Evolutionary conservation across 441 rosid genomes (phyloP), one percentile per base, ranked within the genome.

Genomic region (Omphalea diandra): DNA sequence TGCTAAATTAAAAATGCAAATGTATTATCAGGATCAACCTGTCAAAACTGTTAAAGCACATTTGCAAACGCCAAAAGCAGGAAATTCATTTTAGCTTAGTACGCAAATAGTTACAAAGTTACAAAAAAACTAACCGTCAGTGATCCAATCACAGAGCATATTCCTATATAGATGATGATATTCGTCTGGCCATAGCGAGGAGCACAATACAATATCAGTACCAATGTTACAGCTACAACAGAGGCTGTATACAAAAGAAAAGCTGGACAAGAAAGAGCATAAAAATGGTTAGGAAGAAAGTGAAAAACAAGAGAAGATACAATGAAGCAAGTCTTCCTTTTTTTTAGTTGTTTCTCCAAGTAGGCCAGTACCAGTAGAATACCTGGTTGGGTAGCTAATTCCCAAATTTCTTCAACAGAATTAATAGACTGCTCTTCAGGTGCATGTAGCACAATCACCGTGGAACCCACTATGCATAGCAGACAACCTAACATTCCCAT

Each of bases 401-500:
- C 83, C 94, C 94, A 88, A 17, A 88, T 80, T 75, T 88, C 83
- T 70, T 78, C 78, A 8, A 88, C 86, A 1, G 94, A 88, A 49
- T 50, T 72, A 59, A 88, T 78, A 29, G 80, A 63, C 20, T 78
- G 83, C 75, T 88, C 91, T 59, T 57, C 71, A 2, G 94, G 94
- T 22, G 91, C 85, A 76, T 88, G 91, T 22, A 88, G 82, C 74
- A 88, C 94, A 71, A 88, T 87, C 58, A 84, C 62, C 8, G 82
- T 83, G n/a, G 91, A 85, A 67, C 94, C 94, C 24, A 87, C 90
- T 57, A 88, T 73, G 59, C 94, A 88, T 24, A 88, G 75, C 71
- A 87, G 83, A 77, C 94, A 88, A 17, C 94, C 94, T 75, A 87
- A 66, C 70, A 85, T 82, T 43, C 94, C 94, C 88, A 88, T 78